Base-by-base conservation (phyloP, 2,329 filamentous ascomycete species). In the Coniella vitis region DNA sequence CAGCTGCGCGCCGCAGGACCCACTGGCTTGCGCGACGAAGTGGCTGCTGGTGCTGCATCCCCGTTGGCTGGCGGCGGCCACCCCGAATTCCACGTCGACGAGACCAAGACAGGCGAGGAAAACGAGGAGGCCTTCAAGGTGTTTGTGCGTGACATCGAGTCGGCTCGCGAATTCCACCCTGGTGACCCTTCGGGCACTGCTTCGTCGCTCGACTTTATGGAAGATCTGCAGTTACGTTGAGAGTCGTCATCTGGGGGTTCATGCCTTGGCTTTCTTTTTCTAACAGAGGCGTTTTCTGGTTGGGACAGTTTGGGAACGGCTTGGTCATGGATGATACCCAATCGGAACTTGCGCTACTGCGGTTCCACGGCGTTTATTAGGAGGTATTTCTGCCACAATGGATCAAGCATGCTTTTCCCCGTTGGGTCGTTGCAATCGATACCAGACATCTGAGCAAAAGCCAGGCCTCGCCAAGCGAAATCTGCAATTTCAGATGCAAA, bases 1-100 rank as follows among this genome's bases (percentile, higher is more conserved):
- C 76, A 78, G 52, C 68, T 71, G 12, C 68, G 67, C 14, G 68
- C 64, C 4, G 64, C 67, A 13, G 69, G 65, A 3, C 39, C 51
- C 17, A 53, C 51, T 7, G 51, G 51, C 31, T 13, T 49, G 4
- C 62, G 64, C 2, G 63, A 68, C 36, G 63, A 49, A 10, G 50
- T 63, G 43, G 69, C 65, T 20, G 60, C 63, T 0, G 35, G 19
- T 8, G n/a, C n/a, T n/a, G n/a, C n/a, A n/a, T n/a, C n/a, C n/a
- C n/a, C n/a, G n/a, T n/a, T n/a, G n/a, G n/a, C n/a, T n/a, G n/a
- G n/a, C n/a, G n/a, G n/a, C n/a, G n/a, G 22, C 20, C 10, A 50
- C 10, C 25, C 29, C 35, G 61, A 60, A 1, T 58, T 58, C 16
- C 58, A 58, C 35, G 60, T 63, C 17, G 62, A 65, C 25, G 59